These are phyloP conservation scores for Kingdonia uniflora DNA, from an alignment of 164 flowering plant species.

Conservation along the genomic window DNA sequence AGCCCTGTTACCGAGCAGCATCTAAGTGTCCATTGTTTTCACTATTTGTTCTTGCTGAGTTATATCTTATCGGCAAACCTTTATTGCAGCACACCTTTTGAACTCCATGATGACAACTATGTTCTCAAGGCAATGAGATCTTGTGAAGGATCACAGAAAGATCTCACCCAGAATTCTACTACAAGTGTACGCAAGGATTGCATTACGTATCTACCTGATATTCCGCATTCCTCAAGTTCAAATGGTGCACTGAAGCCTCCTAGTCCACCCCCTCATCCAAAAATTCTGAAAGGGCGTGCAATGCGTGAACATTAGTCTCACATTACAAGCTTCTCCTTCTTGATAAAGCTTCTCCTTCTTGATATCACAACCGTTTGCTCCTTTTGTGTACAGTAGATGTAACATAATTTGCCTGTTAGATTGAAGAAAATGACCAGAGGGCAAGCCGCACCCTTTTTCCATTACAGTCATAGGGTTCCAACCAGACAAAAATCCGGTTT, in stretches of 20 bases:
- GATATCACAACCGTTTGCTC: conserved; percentile 36
- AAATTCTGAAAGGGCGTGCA: conserved; percentile 70
- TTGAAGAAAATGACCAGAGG: conserved; percentile 6
- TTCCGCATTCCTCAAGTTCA: conserved; percentile 32
- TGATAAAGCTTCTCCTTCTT: too few species aligned
- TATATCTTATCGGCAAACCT: too few species aligned
- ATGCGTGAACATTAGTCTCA: conserved; percentile 51
- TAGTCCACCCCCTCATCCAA: conserved; percentile 70
- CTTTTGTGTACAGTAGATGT: conserved; percentile 11
- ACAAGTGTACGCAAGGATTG: conserved; percentile 51
- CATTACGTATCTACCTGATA: conserved; percentile 25
- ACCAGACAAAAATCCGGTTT: too few species aligned
- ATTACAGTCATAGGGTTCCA: too few species aligned
- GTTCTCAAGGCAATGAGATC: conserved; percentile 90
- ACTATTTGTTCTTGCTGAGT: too few species aligned
- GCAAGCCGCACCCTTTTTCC: conserved; percentile 2
- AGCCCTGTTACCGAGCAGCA: too few species aligned
- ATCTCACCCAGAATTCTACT: conserved; percentile 21
- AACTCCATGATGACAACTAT: conserved; percentile 93
- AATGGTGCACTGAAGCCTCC: conserved; percentile 36
- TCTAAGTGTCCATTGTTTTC: too few species aligned
- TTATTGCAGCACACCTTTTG: conserved; percentile 87
- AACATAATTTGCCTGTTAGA: neutral
- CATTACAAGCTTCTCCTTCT: conserved; percentile 10
- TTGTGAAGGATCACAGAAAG: conserved; percentile 31